Evolutionary conservation across 805 yeast species (phyloP).

Genomic region (Saturnispora zaruensis): DNA sequence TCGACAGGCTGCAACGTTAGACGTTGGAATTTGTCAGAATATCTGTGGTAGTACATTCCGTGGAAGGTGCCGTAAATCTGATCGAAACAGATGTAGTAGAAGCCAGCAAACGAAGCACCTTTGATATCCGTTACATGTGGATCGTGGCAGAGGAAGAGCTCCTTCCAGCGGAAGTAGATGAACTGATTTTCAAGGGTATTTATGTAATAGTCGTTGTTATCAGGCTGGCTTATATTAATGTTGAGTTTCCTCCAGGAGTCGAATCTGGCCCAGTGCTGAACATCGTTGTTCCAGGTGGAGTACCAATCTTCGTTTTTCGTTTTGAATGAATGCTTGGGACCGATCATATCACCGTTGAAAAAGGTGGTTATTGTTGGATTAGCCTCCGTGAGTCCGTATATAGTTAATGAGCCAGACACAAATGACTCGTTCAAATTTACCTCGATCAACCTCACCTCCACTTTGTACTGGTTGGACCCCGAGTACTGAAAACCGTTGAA

Average conservation of each 20-base stretch:
- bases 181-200: conserved; percentile 32
- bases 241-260: conserved; percentile 30
- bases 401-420: conserved; percentile 54
- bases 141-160: conserved; percentile 77
- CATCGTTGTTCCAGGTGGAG: conserved; percentile 40
- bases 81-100: conserved; percentile 79
- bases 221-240: conserved; percentile 26
- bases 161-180: conserved; percentile 93
- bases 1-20: conserved; percentile 41
- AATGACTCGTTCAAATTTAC: conserved; percentile 52
- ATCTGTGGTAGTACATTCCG: conserved; percentile 76
- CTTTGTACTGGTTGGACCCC: conserved; percentile 56
- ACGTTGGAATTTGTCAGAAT: conserved; percentile 75
- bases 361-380: conserved; percentile 62
- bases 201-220: conserved; percentile 19
- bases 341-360: conserved; percentile 63
- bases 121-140: conserved; percentile 48
- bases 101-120: conserved; percentile 87
- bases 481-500: conserved; percentile 67
- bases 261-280: conserved; percentile 57
- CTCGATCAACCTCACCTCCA: conserved; percentile 56
- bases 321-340: conserved; percentile 47
- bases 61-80: conserved; percentile 64
- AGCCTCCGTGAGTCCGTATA: conserved; percentile 54
- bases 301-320: conserved; percentile 52